These are phyloP conservation scores for Salvia splendens DNA, from an alignment of 257 asterid species.

Conservation along the genomic window DNA sequence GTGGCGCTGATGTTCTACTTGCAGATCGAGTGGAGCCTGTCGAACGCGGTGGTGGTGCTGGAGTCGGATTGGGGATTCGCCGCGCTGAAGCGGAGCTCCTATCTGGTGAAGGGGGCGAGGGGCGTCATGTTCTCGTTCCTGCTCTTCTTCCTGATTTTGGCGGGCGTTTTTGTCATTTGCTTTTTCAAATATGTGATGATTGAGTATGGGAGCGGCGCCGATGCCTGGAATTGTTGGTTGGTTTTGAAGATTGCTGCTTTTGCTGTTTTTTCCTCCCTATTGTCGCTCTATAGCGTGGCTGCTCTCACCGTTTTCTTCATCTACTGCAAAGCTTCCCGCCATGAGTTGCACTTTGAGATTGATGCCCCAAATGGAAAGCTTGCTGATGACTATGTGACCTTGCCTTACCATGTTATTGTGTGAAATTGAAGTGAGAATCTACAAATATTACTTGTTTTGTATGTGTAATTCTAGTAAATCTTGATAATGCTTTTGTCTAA, in stretches of 20 bases:
- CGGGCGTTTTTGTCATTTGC: slow-evolving; percentile 38
- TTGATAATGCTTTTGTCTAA: neutral
- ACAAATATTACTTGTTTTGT: neutral
- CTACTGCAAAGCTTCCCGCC: slow-evolving; percentile 61
- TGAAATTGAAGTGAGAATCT: neutral
- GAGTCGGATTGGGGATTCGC: slow-evolving; percentile 75
- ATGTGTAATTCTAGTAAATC: neutral
- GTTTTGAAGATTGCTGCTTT: slow-evolving; percentile 45
- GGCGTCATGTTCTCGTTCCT: slow-evolving; percentile 43
- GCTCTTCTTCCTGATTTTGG: slow-evolving; percentile 30
- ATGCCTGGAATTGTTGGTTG: slow-evolving; percentile 34
- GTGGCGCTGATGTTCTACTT: slow-evolving; percentile 38
- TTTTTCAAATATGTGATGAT: slow-evolving; percentile 35
- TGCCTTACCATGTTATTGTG: slow-evolving; percentile 41
- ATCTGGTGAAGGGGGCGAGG: slow-evolving; percentile 63
- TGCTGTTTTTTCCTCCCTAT: slow-evolving; percentile 38
- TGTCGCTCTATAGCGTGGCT: slow-evolving; percentile 49
- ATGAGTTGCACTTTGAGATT: slow-evolving; percentile 54
- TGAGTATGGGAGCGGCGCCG: neutral
- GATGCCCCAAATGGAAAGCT: slow-evolving; percentile 45
- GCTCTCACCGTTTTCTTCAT: slow-evolving; percentile 53
- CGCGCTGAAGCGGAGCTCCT: slow-evolving; percentile 59
- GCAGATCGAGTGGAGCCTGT: slow-evolving; percentile 57
- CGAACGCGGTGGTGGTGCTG: slow-evolving; percentile 51
- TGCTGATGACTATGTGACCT: slow-evolving; percentile 45